Evolutionary conservation across 2,329 filamentous ascomycete species (phyloP).

Genomic region (Hymenoscyphus linearis): DNA sequence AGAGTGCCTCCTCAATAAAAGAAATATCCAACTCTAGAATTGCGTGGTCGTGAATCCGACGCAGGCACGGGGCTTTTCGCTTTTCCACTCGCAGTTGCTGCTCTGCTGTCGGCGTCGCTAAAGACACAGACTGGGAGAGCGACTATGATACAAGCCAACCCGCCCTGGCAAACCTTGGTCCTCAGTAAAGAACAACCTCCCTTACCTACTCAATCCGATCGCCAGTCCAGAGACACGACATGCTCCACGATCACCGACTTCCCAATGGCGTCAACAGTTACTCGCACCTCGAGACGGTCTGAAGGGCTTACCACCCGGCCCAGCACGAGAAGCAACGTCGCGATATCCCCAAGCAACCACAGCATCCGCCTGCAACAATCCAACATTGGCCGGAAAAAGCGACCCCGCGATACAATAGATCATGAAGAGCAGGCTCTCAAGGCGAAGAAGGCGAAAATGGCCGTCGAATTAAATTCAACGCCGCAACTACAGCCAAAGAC

Average conservation of each 20-base stretch:
- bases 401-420: constrained; percentile 41
- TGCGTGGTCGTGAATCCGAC: background rate
- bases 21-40: background rate
- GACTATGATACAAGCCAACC: constrained; percentile 1
- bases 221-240: constrained; percentile 21
- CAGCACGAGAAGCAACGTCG: constrained; percentile 29
- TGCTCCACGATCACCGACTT: constrained; percentile 27
- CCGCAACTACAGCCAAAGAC: constrained; percentile 19
- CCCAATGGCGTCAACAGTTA: constrained; percentile 46
- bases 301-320: constrained; percentile 37
- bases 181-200: background rate
- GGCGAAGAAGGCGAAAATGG: constrained; percentile 46
- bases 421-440: constrained; percentile 41
- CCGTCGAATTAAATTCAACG: constrained; percentile 46
- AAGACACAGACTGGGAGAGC: constrained; percentile 5
- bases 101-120: no score
- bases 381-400: constrained; percentile 41
- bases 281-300: constrained; percentile 46
- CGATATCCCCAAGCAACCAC: constrained; percentile 26
- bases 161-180: background rate
- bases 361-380: constrained; percentile 29
- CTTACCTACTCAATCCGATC: constrained; percentile 11
- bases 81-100: constrained; percentile 4
- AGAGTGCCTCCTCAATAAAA: background rate
- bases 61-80: background rate